Evolutionary conservation across 2,329 filamentous ascomycete genomes (phyloP).

Genomic region (Endothia cerciana): DNA sequence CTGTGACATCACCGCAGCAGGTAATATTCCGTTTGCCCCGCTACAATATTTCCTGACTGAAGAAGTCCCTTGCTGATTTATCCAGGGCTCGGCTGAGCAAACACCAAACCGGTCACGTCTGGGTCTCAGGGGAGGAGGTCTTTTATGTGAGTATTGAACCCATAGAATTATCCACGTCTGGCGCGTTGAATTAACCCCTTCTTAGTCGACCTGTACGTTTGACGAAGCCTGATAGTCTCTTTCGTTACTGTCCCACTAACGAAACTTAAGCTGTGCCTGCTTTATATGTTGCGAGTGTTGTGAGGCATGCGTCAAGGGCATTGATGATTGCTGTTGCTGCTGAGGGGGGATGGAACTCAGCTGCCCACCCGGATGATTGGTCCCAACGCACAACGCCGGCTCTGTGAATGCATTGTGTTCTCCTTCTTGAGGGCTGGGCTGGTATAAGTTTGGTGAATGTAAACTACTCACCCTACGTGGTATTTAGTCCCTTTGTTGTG

Average conservation of each 20-base stretch:
- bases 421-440: not conserved
- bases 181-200: not conserved
- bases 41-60: no score
- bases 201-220: conserved; percentile 11
- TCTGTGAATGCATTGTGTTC: not conserved
- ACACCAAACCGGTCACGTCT: not conserved
- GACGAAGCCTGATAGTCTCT: not conserved
- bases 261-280: conserved; percentile 3
- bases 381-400: not conserved
- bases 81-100: not conserved
- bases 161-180: no score
- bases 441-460: not conserved
- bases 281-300: conserved; percentile 16
- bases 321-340: conserved; percentile 15
- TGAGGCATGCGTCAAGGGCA: conserved; percentile 6
- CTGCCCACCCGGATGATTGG: not conserved
- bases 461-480: not conserved
- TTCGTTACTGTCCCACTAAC: not conserved
- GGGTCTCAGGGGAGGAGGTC: conserved; percentile 12
- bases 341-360: not conserved
- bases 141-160: conserved; percentile 5
- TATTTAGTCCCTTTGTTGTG: not conserved
- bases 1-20: not conserved
- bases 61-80: not conserved
- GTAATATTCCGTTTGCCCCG: no score